These are phyloP conservation scores for Cladosporium austrohemisphaericum DNA, from an alignment of 2,329 filamentous ascomycete genomes.

Conservation along the genomic window DNA sequence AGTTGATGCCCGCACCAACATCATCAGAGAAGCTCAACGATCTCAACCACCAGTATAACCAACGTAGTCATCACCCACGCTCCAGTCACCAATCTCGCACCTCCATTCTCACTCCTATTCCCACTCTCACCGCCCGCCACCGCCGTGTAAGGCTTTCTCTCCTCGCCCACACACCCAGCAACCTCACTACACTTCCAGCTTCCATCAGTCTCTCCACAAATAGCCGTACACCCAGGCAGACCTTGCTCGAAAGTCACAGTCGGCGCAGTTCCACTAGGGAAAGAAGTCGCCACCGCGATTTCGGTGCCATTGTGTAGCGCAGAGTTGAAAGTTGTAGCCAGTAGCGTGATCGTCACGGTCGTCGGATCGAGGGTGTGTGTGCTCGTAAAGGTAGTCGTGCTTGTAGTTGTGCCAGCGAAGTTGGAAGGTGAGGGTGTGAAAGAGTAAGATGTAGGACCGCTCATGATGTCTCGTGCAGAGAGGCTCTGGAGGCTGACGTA, in stretches of 20 bases:
- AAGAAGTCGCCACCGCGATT: no score
- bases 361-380: background rate
- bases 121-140: no score
- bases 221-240: background rate
- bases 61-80: background rate
- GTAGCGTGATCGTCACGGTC: background rate
- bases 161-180: background rate
- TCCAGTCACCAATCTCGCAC: background rate
- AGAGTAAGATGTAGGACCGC: no score
- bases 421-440: no score
- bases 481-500: background rate
- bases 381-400: no score
- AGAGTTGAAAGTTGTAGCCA: background rate
- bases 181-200: background rate
- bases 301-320: background rate
- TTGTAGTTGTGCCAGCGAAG: no score
- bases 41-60: background rate
- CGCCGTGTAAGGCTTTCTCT: background rate
- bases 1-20: no score
- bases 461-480: background rate
- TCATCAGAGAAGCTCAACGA: background rate
- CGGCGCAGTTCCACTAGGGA: background rate
- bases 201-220: background rate
- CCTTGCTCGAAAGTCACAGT: background rate
- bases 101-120: no score